Evolutionary conservation across 1,284 basidiomycete genomes (phyloP), one percentile per base, ranked within the genome.

Genomic region (Athelia sp.): DNA sequence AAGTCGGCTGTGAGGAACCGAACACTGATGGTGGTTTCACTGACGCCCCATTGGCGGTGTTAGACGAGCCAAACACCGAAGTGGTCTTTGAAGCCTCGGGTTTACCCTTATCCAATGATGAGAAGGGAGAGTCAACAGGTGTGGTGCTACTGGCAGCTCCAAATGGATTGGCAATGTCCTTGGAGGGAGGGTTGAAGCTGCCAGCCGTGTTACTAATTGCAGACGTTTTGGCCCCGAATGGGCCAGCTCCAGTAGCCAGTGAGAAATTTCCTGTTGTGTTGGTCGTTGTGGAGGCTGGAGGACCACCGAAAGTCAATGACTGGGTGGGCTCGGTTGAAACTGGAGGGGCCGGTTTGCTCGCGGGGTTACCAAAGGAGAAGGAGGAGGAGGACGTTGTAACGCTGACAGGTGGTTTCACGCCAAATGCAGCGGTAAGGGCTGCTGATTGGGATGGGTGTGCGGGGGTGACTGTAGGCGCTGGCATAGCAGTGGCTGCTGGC

Each of bases 1-100:
- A 47, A 3, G 44, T 45, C n/a, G 47, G 23, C 26, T 58, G 66
- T 22, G 52, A 21, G 1, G 52, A 21, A 2, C 52, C 29, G 13
- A 47, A 23, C 14, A 46, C 17, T 15, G 51, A 45, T 2, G 51
- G 47, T 40, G 50, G 44, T 3, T 35, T 18, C 15, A 46, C 49
- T 10, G 54, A 52, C 38, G 61, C 60, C 24, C 50, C 32, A n/a
- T 55, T 55, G 22, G 64, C n/a, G 15, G 13, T 26, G 47, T 17
- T 11, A 6, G 46, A n/a, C 17, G 50, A n/a, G 31, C 40, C 43
- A 40, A 40, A 40, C n/a, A 21, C 19, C 19, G 36, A 40, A 8
- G 36, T 40, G n/a, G 8, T 17, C 19, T 40, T 40, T 9, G 36
- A n/a, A 4, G 36, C n/a, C n/a, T 40, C 36, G 36, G 36, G n/a